These are phyloP conservation scores for Plantago rigida DNA, from an alignment of 305 asterid genomes.

Conservation along the genomic window DNA sequence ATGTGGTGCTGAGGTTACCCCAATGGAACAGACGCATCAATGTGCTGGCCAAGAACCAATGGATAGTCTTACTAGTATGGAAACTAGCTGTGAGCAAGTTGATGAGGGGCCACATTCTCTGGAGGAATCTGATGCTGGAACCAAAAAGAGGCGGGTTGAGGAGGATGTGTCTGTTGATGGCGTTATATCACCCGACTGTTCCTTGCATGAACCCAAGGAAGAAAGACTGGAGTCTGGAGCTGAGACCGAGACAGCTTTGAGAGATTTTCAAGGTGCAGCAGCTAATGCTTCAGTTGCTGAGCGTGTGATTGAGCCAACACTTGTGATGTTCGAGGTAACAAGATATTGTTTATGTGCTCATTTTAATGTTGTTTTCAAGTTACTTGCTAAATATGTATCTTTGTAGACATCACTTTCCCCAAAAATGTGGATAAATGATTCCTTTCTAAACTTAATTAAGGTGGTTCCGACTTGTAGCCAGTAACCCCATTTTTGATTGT, in stretches of 20 bases:
- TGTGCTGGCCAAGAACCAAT: conserved; percentile 47
- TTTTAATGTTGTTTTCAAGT: conserved; percentile 3
- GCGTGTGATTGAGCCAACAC: conserved; percentile 87
- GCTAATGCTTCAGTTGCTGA: conserved; percentile 86
- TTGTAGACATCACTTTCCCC: conserved; percentile 3
- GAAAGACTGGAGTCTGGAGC: conserved; percentile 51
- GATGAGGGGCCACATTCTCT: conserved; percentile 43
- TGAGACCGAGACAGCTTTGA: conserved; percentile 40
- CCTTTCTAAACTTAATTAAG: not conserved
- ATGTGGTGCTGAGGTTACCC: conserved; percentile 41
- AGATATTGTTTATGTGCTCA: conserved; percentile 15
- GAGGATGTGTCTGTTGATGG: conserved; percentile 67
- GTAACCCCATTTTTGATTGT: too few relatives aligned
- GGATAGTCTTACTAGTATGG: conserved; percentile 74
- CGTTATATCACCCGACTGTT: conserved; percentile 40
- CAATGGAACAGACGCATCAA: conserved; percentile 56
- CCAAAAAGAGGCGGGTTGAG: conserved; percentile 66
- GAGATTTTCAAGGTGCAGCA: conserved; percentile 64
- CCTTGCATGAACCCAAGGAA: conserved; percentile 57
- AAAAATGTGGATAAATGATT: not conserved
- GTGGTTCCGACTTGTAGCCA: not conserved
- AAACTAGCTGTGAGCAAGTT: conserved; percentile 59
- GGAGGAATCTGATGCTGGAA: conserved; percentile 74
- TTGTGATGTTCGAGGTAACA: conserved; percentile 95
- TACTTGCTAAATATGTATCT: conserved; percentile 2